Evolutionary conservation across 1,139 yeast species (phyloP).

Genomic region (Groenewaldozyma auringiensis): DNA sequence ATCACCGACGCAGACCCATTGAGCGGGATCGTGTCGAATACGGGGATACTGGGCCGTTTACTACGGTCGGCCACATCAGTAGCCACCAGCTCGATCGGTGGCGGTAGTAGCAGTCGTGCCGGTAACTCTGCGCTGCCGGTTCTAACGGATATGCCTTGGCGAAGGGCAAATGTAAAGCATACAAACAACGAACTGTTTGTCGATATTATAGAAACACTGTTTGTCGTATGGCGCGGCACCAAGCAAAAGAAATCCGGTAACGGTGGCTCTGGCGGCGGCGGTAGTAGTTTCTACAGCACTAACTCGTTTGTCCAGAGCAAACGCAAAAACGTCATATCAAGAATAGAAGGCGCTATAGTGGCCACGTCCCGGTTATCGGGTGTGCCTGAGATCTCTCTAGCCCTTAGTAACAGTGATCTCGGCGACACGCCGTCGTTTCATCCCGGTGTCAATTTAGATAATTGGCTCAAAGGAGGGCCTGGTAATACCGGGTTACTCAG

Average conservation of each 20-base stretch:
- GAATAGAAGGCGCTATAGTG: constrained; percentile 57
- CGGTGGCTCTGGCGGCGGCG: constrained; percentile 11
- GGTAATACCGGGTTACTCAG: constrained; percentile 36
- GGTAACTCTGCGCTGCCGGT: not conserved
- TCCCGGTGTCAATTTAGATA: constrained; percentile 40
- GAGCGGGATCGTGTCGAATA: constrained; percentile 61
- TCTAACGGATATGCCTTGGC: constrained; percentile 53
- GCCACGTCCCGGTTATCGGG: constrained; percentile 69
- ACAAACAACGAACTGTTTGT: constrained; percentile 76
- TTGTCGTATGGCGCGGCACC: constrained; percentile 34
- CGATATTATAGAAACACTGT: constrained; percentile 59
- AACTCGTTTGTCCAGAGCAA: constrained; percentile 13
- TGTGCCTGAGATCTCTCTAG: constrained; percentile 58
- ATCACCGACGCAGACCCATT: constrained; percentile 66
- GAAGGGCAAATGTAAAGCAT: constrained; percentile 55
- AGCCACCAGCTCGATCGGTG: constrained; percentile 2
- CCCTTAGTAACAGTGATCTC: constrained; percentile 40
- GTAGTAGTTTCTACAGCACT: constrained; percentile 31
- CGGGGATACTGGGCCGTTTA: constrained; percentile 26
- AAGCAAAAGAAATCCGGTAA: not conserved
- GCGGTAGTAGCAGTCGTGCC: constrained; percentile 4
- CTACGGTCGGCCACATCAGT: constrained; percentile 18
- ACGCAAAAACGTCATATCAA: constrained; percentile 44
- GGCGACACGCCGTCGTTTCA: constrained; percentile 41
- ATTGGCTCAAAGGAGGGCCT: constrained; percentile 20